Conservation (phyloP, 164 flowering plant genomes). For the Magnolia kwangsiensis region DNA sequence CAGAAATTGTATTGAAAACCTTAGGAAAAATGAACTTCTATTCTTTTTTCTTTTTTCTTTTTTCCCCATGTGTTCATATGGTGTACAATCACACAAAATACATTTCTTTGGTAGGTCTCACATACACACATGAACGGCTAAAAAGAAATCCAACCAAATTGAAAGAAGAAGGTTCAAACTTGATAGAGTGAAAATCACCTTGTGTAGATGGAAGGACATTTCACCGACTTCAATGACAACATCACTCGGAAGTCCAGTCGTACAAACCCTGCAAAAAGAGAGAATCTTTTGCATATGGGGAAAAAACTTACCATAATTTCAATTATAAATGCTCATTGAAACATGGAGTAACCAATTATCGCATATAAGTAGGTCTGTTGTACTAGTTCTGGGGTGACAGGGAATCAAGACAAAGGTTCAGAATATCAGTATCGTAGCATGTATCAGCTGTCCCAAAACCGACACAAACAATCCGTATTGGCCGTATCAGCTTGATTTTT, state of each 20-base stretch:
- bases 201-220: conserved; percentile 74
- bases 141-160: neutral
- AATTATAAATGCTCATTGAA: neutral
- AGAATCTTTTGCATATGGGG: neutral
- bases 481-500: neutral
- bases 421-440: too few species aligned
- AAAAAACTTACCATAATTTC: neutral
- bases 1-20: too few species aligned
- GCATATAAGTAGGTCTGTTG: too few species aligned
- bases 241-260: conserved; percentile 70
- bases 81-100: neutral
- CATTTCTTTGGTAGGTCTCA: neutral
- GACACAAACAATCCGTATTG: too few species aligned
- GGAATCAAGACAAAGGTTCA: too few species aligned
- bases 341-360: neutral
- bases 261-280: conserved; percentile 44
- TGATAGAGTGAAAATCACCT: conserved; percentile 33
- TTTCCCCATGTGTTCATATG: neutral
- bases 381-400: too few species aligned
- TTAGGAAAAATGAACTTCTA: too few species aligned
- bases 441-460: too few species aligned
- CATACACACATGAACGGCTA: neutral
- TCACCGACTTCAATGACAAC: conserved; percentile 62
- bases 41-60: too few species aligned
- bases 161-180: neutral